Evolutionary conservation across 164 flowering plant genomes (phyloP).

Genomic region (Santalum album): DNA sequence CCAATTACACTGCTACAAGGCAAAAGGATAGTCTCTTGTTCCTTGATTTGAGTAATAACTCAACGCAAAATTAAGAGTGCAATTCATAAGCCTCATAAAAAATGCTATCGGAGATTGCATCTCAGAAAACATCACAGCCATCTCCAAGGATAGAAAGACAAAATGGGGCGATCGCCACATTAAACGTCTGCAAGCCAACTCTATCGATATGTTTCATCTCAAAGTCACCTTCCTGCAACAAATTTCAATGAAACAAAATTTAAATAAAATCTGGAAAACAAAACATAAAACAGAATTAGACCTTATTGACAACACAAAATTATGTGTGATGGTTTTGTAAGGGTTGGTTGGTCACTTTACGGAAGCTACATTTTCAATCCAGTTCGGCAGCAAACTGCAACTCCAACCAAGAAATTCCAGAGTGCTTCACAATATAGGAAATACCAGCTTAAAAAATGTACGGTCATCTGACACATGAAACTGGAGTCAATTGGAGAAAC

Average conservation of each 20-base stretch:
- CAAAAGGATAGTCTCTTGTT: no score
- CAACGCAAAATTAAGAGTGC: not conserved
- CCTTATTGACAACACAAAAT: no score
- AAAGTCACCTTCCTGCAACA: slow-evolving; percentile 80
- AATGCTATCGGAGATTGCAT: not conserved
- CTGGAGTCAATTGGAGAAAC: no score
- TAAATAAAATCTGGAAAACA: not conserved
- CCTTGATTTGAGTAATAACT: not conserved
- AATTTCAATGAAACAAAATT: not conserved
- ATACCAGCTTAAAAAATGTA: no score
- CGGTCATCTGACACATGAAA: no score
- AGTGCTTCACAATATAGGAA: no score
- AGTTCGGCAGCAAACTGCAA: no score
- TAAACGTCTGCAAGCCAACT: slow-evolving; percentile 58
- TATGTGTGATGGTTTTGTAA: no score
- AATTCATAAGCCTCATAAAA: not conserved
- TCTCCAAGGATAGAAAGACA: slow-evolving; percentile 66
- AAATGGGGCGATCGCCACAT: slow-evolving; percentile 85
- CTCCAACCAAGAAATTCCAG: no score
- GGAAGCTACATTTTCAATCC: no score
- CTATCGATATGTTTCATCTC: slow-evolving; percentile 85
- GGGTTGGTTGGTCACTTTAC: no score
- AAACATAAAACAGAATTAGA: not conserved
- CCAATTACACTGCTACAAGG: not conserved
- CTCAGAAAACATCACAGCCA: slow-evolving; percentile 37